Conservation (phyloP, 1,284 basidiomycete species). For the Xerocomus amazonicus region DNA sequence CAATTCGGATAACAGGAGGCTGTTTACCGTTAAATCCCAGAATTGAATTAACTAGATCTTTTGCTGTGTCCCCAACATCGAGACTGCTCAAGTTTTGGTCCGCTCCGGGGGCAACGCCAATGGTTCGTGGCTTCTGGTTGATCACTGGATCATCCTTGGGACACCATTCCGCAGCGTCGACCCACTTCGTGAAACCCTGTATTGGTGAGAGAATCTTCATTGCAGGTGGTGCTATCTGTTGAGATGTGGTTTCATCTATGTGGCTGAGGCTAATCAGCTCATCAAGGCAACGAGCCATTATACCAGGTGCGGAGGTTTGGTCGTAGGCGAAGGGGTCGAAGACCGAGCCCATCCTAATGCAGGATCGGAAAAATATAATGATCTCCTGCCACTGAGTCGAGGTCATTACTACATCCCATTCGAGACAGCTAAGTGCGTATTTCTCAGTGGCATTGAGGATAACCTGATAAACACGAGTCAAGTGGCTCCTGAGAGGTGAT, state of each 20-base stretch:
- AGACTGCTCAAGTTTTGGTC: constrained; percentile 1
- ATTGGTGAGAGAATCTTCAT: neutral
- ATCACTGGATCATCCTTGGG: constrained; percentile 33
- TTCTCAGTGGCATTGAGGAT: constrained; percentile 33
- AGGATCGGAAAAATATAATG: constrained; percentile 24
- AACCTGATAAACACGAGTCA: constrained; percentile 28
- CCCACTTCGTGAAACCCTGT: neutral
- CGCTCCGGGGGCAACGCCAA: constrained; percentile 32
- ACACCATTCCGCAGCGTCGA: constrained; percentile 26
- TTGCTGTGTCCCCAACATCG: constrained; percentile 21
- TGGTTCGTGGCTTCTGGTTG: constrained; percentile 27
- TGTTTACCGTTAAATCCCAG: constrained; percentile 11
- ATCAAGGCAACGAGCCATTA: constrained; percentile 26
- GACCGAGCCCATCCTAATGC: constrained; percentile 28
- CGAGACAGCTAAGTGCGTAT: constrained; percentile 27
- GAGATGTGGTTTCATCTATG: neutral
- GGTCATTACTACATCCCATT: constrained; percentile 28
- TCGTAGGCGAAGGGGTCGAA: constrained; percentile 29
- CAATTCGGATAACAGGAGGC: neutral
- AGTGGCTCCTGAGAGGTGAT: constrained; percentile 25
- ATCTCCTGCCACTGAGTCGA: constrained; percentile 27
- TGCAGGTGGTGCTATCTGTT: neutral
- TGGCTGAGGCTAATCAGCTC: constrained; percentile 17
- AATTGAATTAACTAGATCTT: constrained; percentile 32
- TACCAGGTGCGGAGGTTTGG: constrained; percentile 13